Conservation (phyloP, 768 basidiomycete genomes). For the Termitomyces titanicus region DNA sequence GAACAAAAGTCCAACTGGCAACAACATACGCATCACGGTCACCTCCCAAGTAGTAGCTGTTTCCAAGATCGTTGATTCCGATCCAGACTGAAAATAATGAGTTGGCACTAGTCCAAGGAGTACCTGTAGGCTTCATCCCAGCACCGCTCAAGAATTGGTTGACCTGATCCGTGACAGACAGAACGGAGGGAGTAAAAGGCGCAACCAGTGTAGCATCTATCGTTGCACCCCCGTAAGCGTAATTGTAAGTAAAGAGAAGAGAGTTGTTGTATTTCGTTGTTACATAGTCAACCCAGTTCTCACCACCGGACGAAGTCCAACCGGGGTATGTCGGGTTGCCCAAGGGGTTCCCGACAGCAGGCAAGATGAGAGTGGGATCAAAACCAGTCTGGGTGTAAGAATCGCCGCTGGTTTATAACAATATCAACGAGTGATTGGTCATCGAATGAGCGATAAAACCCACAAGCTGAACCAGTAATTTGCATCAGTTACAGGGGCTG, state of each 20-base stretch:
- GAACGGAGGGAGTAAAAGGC: conserved; percentile 47
- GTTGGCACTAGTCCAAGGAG: conserved; percentile 55
- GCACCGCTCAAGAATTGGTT: conserved; percentile 48
- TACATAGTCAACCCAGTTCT: conserved; percentile 56
- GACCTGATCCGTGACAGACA: conserved; percentile 58
- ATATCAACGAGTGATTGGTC: background rate
- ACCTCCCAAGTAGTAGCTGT: conserved; percentile 43
- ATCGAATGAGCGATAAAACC: conserved; percentile 9
- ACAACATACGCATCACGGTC: conserved; percentile 43
- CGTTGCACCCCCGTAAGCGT: conserved; percentile 64
- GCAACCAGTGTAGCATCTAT: conserved; percentile 55
- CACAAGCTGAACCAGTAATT: conserved; percentile 62
- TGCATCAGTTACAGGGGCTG: conserved; percentile 14
- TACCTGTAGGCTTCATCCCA: conserved; percentile 42
- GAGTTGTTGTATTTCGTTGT: conserved; percentile 52
- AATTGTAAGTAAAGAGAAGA: conserved; percentile 55
- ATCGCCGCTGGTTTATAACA: conserved; percentile 37
- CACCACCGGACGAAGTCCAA: conserved; percentile 48
- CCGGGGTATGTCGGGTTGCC: conserved; percentile 55
- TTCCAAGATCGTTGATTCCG: conserved; percentile 67
- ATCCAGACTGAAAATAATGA: conserved; percentile 67
- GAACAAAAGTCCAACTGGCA: too few relatives aligned
- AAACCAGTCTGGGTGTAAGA: conserved; percentile 62
- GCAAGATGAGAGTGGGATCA: conserved; percentile 31
- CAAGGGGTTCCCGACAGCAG: conserved; percentile 42